Evolutionary conservation across 768 basidiomycete species (phyloP), one percentile per base, ranked within the genome.

Genomic region (Coprinopsis cinerea): DNA sequence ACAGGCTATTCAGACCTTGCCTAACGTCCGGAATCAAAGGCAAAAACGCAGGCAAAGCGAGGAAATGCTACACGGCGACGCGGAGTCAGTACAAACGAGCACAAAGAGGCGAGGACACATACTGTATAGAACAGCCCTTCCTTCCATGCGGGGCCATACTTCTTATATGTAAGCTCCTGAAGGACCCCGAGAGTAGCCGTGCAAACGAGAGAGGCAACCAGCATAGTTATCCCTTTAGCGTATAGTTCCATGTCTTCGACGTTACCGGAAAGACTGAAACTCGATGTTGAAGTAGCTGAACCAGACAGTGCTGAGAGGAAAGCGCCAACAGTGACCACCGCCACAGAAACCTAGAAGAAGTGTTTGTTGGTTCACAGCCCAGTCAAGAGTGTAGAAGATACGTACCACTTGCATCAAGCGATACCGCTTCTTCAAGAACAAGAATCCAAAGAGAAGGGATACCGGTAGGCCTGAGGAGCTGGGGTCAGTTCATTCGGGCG

Each of bases 51-150:
- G 89, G 89, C n/a, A 92, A 71, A 0, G 88, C 87, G 13, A 93
- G 72, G 50, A 77, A 71, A 61, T 93, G 89, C 90, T 92, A 59
- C 24, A 52, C n/a, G n/a, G n/a, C n/a, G n/a, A n/a, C n/a, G n/a
- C n/a, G n/a, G n/a, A n/a, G n/a, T n/a, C n/a, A n/a, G n/a, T n/a
- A n/a, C n/a, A n/a, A n/a, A n/a, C n/a, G n/a, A n/a, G n/a, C n/a
- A n/a, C n/a, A n/a, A n/a, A n/a, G n/a, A n/a, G n/a, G n/a, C n/a
- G n/a, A n/a, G n/a, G n/a, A n/a, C n/a, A n/a, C n/a, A n/a, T n/a
- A 91, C 89, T 26, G 83, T 87, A 62, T 92, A 93, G 60, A 93
- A 92, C 2, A 92, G 73, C 2, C 82, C 83, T 64, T 92, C 91
- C 57, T 76, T 79, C 91, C 91, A 93, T 55, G 76, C 80, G 0